phyloP scores from a whole-genome alignment of 2,329 filamentous ascomycete genomes.

The Colletotrichum ledebouriae region DNA sequence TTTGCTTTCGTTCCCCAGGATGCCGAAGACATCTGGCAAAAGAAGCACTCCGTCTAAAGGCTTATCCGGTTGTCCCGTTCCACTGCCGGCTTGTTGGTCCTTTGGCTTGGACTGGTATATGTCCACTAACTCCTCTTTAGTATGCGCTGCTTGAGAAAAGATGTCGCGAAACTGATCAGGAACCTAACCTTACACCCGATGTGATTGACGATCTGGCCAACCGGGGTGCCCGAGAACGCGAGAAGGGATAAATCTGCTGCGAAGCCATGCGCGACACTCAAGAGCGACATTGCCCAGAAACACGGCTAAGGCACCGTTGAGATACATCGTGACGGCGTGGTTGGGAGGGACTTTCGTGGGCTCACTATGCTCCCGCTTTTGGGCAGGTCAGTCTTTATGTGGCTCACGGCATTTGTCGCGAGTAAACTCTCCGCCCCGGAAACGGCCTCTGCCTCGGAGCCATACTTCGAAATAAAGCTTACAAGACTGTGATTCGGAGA shows the following conservation, averaged over 20 bases:
- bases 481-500: background rate
- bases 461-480: slow-evolving; percentile 6
- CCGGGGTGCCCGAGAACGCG: slow-evolving; percentile 31
- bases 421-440: background rate
- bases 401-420: background rate
- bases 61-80: background rate
- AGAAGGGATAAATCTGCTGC: slow-evolving; percentile 29
- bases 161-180: background rate
- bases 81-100: slow-evolving; percentile 9
- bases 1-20: slow-evolving; percentile 47
- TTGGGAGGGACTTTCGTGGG: too few relatives aligned
- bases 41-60: slow-evolving; percentile 15
- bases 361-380: too few relatives aligned
- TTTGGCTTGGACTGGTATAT: slow-evolving; percentile 26
- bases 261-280: background rate
- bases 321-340: background rate
- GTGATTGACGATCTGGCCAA: slow-evolving; percentile 5
- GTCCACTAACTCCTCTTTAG: slow-evolving; percentile 9
- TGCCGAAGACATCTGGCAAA: slow-evolving; percentile 54
- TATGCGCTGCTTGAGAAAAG: background rate
- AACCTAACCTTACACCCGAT: slow-evolving; percentile 19
- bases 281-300: background rate
- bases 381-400: background rate
- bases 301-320: background rate
- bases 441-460: slow-evolving; percentile 1